phyloP scores from a whole-genome alignment of 441 rosid genomes.

The Theobroma grandiflorum region DNA sequence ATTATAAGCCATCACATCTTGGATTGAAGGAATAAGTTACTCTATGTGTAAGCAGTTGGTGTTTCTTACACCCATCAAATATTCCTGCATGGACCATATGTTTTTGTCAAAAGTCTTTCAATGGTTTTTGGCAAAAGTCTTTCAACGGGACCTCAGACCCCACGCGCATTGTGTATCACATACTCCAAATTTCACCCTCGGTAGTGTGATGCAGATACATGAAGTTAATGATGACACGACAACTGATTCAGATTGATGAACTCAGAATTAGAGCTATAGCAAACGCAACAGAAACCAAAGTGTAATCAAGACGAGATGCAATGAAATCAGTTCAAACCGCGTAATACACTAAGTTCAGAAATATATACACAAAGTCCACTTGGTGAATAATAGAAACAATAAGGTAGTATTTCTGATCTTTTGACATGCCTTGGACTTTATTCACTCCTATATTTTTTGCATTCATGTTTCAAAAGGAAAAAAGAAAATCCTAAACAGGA shows the following conservation, averaged over 20 bases:
- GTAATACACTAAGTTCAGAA: not conserved
- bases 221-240: constrained; percentile 25
- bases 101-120: constrained; percentile 21
- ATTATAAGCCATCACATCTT: constrained; percentile 33
- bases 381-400: not conserved
- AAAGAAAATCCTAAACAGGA: not conserved
- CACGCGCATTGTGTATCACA: constrained; percentile 16
- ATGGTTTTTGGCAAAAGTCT: constrained; percentile 21
- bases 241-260: constrained; percentile 16
- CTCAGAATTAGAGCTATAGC: not conserved
- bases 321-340: not conserved
- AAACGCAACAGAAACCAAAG: not conserved
- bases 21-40: constrained; percentile 22
- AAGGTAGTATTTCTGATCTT: too few species aligned
- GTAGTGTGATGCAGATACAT: not conserved
- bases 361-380: not conserved
- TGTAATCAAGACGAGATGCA: not conserved
- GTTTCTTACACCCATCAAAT: constrained; percentile 45
- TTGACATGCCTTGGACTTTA: not conserved
- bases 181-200: constrained; percentile 24
- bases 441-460: not conserved
- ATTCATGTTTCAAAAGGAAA: not conserved
- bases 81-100: constrained; percentile 36
- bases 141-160: constrained; percentile 2
- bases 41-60: constrained; percentile 23